These are phyloP conservation scores for Ustilago trichophora DNA, from an alignment of 1,284 basidiomycete species.

Conservation along the genomic window DNA sequence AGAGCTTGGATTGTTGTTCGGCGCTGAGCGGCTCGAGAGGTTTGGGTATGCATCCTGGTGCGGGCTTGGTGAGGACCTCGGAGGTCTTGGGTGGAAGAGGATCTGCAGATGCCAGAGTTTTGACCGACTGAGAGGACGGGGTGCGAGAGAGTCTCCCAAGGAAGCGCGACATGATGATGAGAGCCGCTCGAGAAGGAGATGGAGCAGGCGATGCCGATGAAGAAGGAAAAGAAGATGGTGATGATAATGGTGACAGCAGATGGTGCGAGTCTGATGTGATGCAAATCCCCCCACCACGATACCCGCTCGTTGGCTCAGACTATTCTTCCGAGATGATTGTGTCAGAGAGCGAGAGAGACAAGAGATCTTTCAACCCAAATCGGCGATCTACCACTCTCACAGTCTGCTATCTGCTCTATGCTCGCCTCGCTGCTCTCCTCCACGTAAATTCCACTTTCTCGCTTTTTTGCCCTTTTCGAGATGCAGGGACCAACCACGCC, in stretches of 20 bases:
- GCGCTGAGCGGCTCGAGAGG: conserved; percentile 15
- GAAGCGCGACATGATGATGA: conserved; percentile 34
- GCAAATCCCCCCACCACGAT: background rate
- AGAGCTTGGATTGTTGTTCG: conserved; percentile 31
- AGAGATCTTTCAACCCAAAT: background rate
- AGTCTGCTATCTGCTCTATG: no score
- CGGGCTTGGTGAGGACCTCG: conserved; percentile 25
- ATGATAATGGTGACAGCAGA: no score
- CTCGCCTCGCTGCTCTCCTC: no score
- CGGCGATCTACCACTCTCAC: background rate
- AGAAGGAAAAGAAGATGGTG: background rate
- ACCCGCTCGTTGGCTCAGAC: background rate
- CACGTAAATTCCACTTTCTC: no score
- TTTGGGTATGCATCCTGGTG: conserved; percentile 22
- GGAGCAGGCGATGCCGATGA: background rate
- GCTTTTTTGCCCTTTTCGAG: no score
- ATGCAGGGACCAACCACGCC: conserved; percentile 35
- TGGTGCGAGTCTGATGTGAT: background rate
- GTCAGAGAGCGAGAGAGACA: no score
- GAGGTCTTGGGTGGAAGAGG: conserved; percentile 38
- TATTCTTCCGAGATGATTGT: background rate
- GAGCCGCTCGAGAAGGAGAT: background rate
- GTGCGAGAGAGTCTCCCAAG: conserved; percentile 32
- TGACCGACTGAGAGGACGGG: conserved; percentile 32
- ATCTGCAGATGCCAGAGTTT: conserved; percentile 9